Base-by-base conservation (phyloP, 2,329 filamentous ascomycete genomes). In the Coniosporium tulheliwenetii region DNA sequence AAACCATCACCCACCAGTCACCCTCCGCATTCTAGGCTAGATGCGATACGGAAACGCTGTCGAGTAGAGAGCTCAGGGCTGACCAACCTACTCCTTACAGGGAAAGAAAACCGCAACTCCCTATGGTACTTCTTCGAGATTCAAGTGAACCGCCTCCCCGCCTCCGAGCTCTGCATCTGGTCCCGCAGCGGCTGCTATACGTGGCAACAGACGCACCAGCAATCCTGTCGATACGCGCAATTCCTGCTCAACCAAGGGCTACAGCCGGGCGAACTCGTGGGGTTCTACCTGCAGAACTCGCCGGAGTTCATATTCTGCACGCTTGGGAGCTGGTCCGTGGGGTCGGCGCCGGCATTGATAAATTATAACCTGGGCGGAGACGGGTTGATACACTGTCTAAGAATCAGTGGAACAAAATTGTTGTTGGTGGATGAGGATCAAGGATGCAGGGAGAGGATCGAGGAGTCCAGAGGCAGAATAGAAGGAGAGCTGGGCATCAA, bases 101-200 rank as follows among this genome's bases (percentile, higher is more conserved):
- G 64, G 15, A 60, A 65, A 40, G 62, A 69, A 36, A 71, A 73
- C 10, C 65, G 70, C 15, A 49, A 67, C 7, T 81, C 74, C 15
- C 62, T 75, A 1, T 85, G 79, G 69, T 81, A 82, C 56, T 59
- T 72, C 41, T 77, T 85, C 52, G 73, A 78, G 51, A 61, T 68
- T 10, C 60, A 70, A 7, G 76, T 69, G 10, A 62, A 66, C 36
- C 58, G 61, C 14, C 64, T 70, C 29, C 71, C 69, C 8, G 26
- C 57, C 42, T 44, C 53, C 1, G 61, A 71, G 36, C 65, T 71
- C 43, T 75, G 73, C 47, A 69, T 86, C 49, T 85, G 81, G 81
- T 79, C 77, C 33, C 72, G 77, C 9, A 64, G 64, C 36, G 69
- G 71, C 15, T 67, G 63, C 48, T 78, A 75, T 57, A 78, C 75